Evolutionary conservation across 2,329 filamentous ascomycete species (phyloP).

Genomic region (Cladophialophora immunda): DNA sequence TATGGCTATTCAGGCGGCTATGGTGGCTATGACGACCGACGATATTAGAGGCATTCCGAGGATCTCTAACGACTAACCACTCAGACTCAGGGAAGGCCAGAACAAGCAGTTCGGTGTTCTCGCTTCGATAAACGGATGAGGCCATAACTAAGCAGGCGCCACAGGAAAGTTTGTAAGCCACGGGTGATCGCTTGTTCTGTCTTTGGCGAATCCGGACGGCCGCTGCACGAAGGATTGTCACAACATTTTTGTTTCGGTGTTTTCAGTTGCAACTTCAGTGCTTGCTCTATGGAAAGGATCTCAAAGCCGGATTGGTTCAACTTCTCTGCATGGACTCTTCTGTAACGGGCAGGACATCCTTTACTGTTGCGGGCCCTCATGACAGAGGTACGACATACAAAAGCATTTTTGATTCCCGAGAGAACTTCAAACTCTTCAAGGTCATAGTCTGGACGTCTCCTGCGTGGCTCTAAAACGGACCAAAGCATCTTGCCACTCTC

Average conservation of each 20-base stretch:
- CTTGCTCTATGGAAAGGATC: slow-evolving; percentile 25
- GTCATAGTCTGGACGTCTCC: slow-evolving; percentile 8
- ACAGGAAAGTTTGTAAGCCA: slow-evolving; percentile 7
- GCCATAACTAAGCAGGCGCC: slow-evolving; percentile 5
- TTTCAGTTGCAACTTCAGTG: slow-evolving; percentile 14
- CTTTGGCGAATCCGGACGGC: background rate
- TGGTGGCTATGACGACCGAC: slow-evolving; percentile 39
- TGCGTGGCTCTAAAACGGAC: background rate
- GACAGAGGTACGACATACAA: slow-evolving; percentile 18
- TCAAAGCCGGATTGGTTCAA: slow-evolving; percentile 20
- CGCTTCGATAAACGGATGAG: slow-evolving; percentile 1
- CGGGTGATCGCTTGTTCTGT: slow-evolving; percentile 4
- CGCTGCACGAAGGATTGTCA: slow-evolving; percentile 4
- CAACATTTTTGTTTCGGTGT: slow-evolving; percentile 14
- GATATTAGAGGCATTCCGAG: slow-evolving; percentile 33
- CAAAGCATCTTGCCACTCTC: background rate
- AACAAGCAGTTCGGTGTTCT: background rate
- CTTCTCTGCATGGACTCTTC: slow-evolving; percentile 16
- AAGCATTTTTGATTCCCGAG: slow-evolving; percentile 10
- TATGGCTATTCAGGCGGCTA: slow-evolving; percentile 39
- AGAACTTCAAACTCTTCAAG: slow-evolving; percentile 6
- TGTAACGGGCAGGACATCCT: slow-evolving; percentile 15
- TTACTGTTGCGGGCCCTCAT: slow-evolving; percentile 16
- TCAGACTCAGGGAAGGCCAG: background rate
- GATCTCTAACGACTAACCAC: background rate